phyloP scores from a whole-genome alignment of 345 rosid genomes.

The Hevea brasiliensis region DNA sequence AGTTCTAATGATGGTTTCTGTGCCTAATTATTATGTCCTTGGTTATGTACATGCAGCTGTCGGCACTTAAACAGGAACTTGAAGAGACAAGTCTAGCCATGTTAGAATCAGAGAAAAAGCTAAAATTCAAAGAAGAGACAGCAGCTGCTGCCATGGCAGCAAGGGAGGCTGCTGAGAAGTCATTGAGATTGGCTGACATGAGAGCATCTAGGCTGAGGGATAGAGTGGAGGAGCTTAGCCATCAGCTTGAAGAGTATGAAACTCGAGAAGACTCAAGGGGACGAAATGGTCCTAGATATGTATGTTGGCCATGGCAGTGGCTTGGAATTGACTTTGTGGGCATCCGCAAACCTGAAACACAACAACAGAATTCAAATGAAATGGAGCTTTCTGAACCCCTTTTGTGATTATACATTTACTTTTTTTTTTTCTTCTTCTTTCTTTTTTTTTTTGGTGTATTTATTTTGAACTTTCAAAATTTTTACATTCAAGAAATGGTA shows the following conservation, averaged over 20 bases:
- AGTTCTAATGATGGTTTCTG: background rate
- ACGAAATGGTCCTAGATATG: constrained; percentile 59
- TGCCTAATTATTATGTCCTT: constrained; percentile 7
- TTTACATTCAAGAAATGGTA: constrained; percentile 21
- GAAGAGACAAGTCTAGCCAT: constrained; percentile 79
- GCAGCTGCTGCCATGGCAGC: constrained; percentile 98
- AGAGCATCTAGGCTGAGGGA: constrained; percentile 92
- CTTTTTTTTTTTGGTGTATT: constrained; percentile 13
- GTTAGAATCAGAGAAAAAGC: constrained; percentile 80
- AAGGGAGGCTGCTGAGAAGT: constrained; percentile 97
- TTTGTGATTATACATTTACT: constrained; percentile 40
- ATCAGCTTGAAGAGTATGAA: constrained; percentile 80
- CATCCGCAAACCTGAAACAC: constrained; percentile 43
- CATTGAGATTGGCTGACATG: constrained; percentile 76
- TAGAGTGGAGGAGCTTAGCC: constrained; percentile 83
- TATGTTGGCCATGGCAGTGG: constrained; percentile 99
- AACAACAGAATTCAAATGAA: constrained; percentile 63
- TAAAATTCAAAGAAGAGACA: constrained; percentile 92
- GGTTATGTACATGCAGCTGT: constrained; percentile 47
- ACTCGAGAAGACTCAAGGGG: constrained; percentile 57
- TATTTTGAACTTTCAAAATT: constrained; percentile 16
- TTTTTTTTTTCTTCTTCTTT: too few species aligned
- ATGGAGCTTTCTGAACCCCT: constrained; percentile 99
- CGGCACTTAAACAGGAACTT: constrained; percentile 68
- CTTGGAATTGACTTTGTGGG: constrained; percentile 94